Percentiles rank a stretch among this genome's conserved stretches.
Evolutionary conservation across 305 asterid species (phyloP).

Genomic region (Fraxinus greggii): DNA sequence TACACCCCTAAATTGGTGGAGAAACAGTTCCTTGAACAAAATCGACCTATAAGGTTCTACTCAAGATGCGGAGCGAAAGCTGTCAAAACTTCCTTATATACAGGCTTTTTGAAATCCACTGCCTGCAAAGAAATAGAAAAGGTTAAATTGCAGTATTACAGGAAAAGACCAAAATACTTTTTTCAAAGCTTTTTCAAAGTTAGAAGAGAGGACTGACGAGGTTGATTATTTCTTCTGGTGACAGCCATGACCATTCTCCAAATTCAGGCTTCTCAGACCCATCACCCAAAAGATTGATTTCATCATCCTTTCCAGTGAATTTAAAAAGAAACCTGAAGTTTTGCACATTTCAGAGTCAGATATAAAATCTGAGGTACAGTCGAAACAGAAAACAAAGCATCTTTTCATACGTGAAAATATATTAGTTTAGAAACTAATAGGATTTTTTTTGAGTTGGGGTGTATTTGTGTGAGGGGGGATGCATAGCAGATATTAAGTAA

Average conservation of each 20-base stretch:
- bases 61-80: conserved; percentile 58
- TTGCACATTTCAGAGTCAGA: conserved; percentile 3
- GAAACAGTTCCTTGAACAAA: neutral
- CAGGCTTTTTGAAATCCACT: conserved; percentile 89
- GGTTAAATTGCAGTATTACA: neutral
- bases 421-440: neutral
- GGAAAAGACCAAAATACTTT: neutral
- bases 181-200: conserved; percentile 11
- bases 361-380: neutral
- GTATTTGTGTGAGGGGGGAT: neutral
- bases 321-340: conserved; percentile 67
- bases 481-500: neutral
- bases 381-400: neutral
- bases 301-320: conserved; percentile 80
- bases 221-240: conserved; percentile 66
- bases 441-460: neutral
- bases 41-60: conserved; percentile 27
- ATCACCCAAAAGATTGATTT: conserved; percentile 86
- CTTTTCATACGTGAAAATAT: neutral
- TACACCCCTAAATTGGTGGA: neutral
- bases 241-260: conserved; percentile 90
- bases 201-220: conserved; percentile 40
- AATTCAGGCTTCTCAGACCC: conserved; percentile 93
- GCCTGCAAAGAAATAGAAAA: conserved; percentile 51
- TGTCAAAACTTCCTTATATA: conserved; percentile 68